phyloP scores from a whole-genome alignment of 192 early-diverging fungal genomes.

The Entomortierella beljakovae region DNA sequence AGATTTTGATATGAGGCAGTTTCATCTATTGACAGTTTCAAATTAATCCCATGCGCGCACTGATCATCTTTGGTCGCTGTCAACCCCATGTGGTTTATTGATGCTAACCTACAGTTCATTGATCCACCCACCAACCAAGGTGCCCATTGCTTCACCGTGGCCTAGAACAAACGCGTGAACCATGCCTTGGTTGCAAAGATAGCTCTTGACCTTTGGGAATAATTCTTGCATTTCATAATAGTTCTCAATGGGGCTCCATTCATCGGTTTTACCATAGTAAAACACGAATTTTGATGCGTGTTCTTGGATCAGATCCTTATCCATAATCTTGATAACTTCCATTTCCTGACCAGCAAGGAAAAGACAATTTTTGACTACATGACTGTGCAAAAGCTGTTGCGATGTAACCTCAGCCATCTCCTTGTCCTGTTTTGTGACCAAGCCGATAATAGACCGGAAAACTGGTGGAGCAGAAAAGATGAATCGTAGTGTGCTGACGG shows the following conservation, averaged over 20 bases:
- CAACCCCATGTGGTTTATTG: not conserved
- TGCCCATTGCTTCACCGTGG: conserved; percentile 60
- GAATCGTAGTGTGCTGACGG: conserved; percentile 38
- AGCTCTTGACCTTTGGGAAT: conserved; percentile 74
- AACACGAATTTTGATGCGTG: conserved; percentile 75
- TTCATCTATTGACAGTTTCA: too few relatives aligned
- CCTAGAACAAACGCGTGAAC: conserved; percentile 87
- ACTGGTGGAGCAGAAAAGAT: conserved; percentile 56
- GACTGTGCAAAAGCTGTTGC: conserved; percentile 72
- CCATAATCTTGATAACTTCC: conserved; percentile 72
- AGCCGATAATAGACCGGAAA: conserved; percentile 40
- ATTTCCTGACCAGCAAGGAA: conserved; percentile 82
- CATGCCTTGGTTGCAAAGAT: conserved; percentile 76
- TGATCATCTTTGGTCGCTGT: not conserved
- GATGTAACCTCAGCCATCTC: conserved; percentile 68
- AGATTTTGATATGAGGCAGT: too few relatives aligned
- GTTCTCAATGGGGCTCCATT: conserved; percentile 81
- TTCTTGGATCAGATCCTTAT: conserved; percentile 69
- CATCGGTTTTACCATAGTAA: conserved; percentile 81
- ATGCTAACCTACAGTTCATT: conserved; percentile 17
- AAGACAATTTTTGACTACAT: conserved; percentile 72
- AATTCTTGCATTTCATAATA: conserved; percentile 71
- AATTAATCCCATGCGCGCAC: not conserved
- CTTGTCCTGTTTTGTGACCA: conserved; percentile 52
- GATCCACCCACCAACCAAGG: conserved; percentile 45